Evolutionary conservation across 2,329 filamentous ascomycete species (phyloP).

Genomic region (Coniochaeta sp.): DNA sequence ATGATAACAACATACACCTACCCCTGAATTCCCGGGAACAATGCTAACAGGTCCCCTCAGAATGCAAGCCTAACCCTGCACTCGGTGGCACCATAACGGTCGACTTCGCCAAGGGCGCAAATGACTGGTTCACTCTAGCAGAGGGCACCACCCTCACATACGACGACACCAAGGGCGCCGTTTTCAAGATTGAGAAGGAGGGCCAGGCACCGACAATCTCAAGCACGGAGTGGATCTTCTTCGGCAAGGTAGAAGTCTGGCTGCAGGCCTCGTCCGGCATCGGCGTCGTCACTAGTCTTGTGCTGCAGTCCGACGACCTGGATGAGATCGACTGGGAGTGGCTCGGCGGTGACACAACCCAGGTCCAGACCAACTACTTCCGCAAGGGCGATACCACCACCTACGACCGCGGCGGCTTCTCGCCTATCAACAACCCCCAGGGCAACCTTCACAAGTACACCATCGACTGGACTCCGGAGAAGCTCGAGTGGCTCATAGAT

Average conservation of each 20-base stretch:
- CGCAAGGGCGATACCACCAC: constrained; percentile 65
- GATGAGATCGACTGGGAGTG: constrained; percentile 98
- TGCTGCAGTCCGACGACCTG: constrained; percentile 82
- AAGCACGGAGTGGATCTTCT: constrained; percentile 90
- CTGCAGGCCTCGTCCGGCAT: constrained; percentile 72
- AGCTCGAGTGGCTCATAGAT: constrained; percentile 54
- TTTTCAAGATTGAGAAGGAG: constrained; percentile 61
- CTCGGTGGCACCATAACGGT: constrained; percentile 57
- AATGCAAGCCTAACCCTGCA: constrained; percentile 69
- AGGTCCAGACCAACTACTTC: constrained; percentile 87
- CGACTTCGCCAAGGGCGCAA: constrained; percentile 72
- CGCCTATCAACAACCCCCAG: constrained; percentile 48
- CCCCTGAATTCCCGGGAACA: too few species aligned
- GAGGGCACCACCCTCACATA: constrained; percentile 42
- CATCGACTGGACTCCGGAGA: constrained; percentile 57
- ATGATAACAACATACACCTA: too few species aligned
- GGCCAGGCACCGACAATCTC: constrained; percentile 65
- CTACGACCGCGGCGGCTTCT: constrained; percentile 63
- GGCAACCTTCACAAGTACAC: constrained; percentile 56
- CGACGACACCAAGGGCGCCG: constrained; percentile 37
- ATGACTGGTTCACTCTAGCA: constrained; percentile 42
- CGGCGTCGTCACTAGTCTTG: constrained; percentile 84
- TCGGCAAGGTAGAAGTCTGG: constrained; percentile 75
- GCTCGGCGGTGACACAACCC: constrained; percentile 65
- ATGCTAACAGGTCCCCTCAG: constrained; percentile 21